Percentiles rank a stretch among this genome's conserved stretches.
phyloP scores from a whole-genome alignment of 1,284 basidiomycete genomes.

The Malassezia equina region DNA sequence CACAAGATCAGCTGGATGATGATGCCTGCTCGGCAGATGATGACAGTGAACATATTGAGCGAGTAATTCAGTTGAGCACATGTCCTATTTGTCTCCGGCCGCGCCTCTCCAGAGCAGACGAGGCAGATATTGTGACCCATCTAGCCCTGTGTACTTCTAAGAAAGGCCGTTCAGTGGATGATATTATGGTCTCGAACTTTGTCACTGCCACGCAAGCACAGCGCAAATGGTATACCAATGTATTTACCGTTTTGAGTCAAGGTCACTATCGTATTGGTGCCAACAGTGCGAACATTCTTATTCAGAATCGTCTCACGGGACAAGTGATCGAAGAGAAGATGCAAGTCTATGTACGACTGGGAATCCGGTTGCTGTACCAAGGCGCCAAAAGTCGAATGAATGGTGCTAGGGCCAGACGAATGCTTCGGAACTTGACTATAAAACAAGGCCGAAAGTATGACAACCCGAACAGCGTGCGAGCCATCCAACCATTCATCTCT shows the following conservation, averaged over 20 bases:
- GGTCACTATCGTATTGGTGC: slow-evolving; percentile 84
- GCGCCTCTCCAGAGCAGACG: slow-evolving; percentile 69
- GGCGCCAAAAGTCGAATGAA: slow-evolving; percentile 83
- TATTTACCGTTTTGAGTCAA: slow-evolving; percentile 61
- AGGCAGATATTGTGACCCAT: slow-evolving; percentile 78
- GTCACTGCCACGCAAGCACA: slow-evolving; percentile 92
- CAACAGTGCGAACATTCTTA: slow-evolving; percentile 76
- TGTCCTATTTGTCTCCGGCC: slow-evolving; percentile 89
- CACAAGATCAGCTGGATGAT: not conserved
- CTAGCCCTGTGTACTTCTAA: slow-evolving; percentile 79
- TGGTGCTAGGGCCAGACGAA: slow-evolving; percentile 65
- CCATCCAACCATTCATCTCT: slow-evolving; percentile 76
- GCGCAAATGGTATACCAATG: slow-evolving; percentile 88
- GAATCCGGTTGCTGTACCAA: slow-evolving; percentile 84
- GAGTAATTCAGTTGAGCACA: slow-evolving; percentile 84
- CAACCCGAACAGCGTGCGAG: slow-evolving; percentile 66
- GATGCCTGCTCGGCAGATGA: not conserved
- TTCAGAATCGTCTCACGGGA: slow-evolving; percentile 61
- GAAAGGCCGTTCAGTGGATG: slow-evolving; percentile 79
- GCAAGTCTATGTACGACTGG: slow-evolving; percentile 85
- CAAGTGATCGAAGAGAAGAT: slow-evolving; percentile 94
- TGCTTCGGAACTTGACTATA: slow-evolving; percentile 78
- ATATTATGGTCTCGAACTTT: slow-evolving; percentile 66
- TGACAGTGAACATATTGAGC: slow-evolving; percentile 52
- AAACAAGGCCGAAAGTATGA: slow-evolving; percentile 94